Base-by-base conservation (phyloP, 306 rosid species). In the Delonix regia region DNA sequence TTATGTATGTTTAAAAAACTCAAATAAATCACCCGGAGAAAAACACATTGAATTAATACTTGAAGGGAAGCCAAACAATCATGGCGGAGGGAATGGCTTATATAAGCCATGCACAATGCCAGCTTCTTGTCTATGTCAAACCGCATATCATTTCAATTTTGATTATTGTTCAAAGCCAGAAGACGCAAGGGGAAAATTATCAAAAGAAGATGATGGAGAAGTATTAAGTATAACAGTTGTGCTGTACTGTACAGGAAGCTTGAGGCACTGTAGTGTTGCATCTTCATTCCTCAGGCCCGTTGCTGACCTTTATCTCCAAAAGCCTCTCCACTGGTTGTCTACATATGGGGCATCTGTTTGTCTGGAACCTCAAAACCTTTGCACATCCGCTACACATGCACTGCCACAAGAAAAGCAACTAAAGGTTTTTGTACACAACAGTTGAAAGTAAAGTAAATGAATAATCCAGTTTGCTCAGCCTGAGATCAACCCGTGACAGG, bases 281-380 rank as follows among this genome's bases (percentile, higher is more conserved):
- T 78, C 79, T 71, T 91, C 88, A 90, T 74, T 88, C 89, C 48
- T 90, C 94, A 18, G 88, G 75, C 11, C 87, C 91, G 69, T 75
- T 81, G 83, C 55, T 90, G 75, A 93, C 96, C 85, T 78, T 91
- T 80, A 96, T 96, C 91, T 96, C 97, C 90, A 93, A 73, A 83
- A 93, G 99, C 90, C 94, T 88, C 84, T 96, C 97, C 15, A 93
- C 91, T n/a, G 96, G 96, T 83, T 96, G 99, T 78, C 99, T 87
- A 90, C 99, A 96, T 44, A 96, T 96, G 11, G 99, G 99, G 79
- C 99, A 96, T 28, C 97, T 84, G 83, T 89, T 86, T 44, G 99
- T 91, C 87, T 93, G 99, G 73, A 86, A 84, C 83, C 93, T 85
- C 90, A 96, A 86, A 69, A 93, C 94, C 90, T 90, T 93, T 22